A percentile compares a stretch with the other conserved stretches of the same genome.
These are phyloP conservation scores for Calocera viscosa DNA, from an alignment of 768 basidiomycete species.

Conservation along the genomic window DNA sequence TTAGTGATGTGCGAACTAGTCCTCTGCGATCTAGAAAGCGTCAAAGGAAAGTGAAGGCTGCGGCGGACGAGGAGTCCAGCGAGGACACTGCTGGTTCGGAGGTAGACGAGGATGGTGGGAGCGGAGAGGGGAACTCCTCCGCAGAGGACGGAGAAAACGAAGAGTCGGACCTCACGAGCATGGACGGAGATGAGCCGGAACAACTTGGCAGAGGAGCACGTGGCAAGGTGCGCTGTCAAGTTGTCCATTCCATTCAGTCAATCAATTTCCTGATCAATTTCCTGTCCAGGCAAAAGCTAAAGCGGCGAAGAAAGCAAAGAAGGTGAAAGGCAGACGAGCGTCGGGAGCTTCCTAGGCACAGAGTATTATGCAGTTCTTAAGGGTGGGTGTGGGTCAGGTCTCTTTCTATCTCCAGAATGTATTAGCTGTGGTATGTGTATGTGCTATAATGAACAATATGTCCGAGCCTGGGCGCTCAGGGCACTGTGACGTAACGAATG, in stretches of 20 bases:
- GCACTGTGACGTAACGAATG: too few relatives aligned
- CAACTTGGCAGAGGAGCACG: conserved; percentile 23
- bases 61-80: neutral
- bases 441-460: too few relatives aligned
- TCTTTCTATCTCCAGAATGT: too few relatives aligned
- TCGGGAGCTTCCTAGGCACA: too few relatives aligned
- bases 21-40: neutral
- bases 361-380: too few relatives aligned
- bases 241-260: neutral
- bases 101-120: conserved; percentile 14
- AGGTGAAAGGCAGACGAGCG: neutral
- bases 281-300: neutral
- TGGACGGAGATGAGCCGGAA: neutral
- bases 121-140: neutral
- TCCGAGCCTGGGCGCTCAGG: too few relatives aligned
- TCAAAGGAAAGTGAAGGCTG: neutral
- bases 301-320: neutral
- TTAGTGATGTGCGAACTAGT: neutral
- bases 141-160: conserved; percentile 15
- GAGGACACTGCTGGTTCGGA: neutral
- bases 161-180: neutral
- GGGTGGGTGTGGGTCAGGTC: too few relatives aligned
- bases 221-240: conserved; percentile 16
- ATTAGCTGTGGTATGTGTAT: too few relatives aligned
- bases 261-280: neutral